Evolutionary conservation across 371 early-diverging fungal species (phyloP).

Genomic region (Mortierella sp.): DNA sequence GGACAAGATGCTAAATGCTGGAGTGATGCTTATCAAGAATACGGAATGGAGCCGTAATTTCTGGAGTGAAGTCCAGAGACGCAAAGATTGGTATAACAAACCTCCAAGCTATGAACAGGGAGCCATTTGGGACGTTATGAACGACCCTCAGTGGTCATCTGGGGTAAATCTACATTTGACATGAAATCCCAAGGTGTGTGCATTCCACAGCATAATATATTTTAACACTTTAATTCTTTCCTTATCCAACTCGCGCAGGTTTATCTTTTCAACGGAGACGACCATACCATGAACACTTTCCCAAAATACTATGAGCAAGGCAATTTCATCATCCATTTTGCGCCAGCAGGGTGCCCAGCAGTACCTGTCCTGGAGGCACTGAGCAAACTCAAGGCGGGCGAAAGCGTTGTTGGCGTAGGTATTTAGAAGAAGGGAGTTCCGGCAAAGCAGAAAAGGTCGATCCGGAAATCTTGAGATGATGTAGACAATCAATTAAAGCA

Average conservation of each 20-base stretch:
- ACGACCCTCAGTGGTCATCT: conserved; percentile 44
- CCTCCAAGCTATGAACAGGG: conserved; percentile 67
- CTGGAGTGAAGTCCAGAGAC: conserved; percentile 64
- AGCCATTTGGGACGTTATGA: conserved; percentile 74
- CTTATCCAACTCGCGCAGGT: conserved; percentile 39
- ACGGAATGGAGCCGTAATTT: conserved; percentile 69
- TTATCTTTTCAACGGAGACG: conserved; percentile 64
- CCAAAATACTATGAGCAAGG: conserved; percentile 64
- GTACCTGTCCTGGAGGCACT: conserved; percentile 68
- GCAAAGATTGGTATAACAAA: conserved; percentile 61
- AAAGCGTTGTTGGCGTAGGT: conserved; percentile 18
- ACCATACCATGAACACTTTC: conserved; percentile 74
- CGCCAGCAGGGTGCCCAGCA: conserved; percentile 73
- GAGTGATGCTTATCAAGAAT: conserved; percentile 74
- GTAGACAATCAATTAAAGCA: neutral
- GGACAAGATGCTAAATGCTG: conserved; percentile 71
- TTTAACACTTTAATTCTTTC: neutral
- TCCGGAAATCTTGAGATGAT: neutral
- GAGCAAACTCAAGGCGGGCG: conserved; percentile 10
- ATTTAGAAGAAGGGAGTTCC: neutral
- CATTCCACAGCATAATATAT: neutral
- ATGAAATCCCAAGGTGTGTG: neutral
- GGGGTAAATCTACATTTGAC: conserved; percentile 32
- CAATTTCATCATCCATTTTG: conserved; percentile 75
- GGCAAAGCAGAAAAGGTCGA: neutral